Evolutionary conservation across 2,329 filamentous ascomycete genomes (phyloP).

Genomic region (Gaeumannomyces sp.): DNA sequence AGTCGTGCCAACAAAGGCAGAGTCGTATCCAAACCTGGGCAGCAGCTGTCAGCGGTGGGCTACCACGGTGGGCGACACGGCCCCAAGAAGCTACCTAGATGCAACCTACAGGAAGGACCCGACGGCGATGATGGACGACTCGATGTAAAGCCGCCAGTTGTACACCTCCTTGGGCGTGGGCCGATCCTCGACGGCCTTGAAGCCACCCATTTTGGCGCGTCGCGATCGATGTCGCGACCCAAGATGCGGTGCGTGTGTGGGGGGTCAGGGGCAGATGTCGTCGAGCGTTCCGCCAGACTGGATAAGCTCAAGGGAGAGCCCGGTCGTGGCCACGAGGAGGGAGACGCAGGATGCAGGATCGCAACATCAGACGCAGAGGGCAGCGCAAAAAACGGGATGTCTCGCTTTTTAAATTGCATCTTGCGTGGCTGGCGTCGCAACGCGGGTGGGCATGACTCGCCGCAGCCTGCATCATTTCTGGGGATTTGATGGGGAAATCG

Average conservation of each 20-base stretch:
- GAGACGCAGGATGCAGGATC: background rate
- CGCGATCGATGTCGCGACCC: too few relatives aligned
- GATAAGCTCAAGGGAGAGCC: background rate
- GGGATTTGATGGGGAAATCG: background rate
- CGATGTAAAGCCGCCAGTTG: conserved; percentile 44
- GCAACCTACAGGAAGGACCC: conserved; percentile 34
- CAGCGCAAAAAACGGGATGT: background rate
- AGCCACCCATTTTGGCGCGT: conserved; percentile 6
- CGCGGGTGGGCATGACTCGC: background rate
- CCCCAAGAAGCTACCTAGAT: background rate
- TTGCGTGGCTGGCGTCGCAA: background rate
- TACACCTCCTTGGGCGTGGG: conserved; percentile 50
- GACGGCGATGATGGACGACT: conserved; percentile 41
- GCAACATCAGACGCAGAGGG: background rate
- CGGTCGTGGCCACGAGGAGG: too few relatives aligned
- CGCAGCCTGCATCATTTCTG: background rate
- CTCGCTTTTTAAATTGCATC: background rate
- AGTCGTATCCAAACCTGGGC: conserved; percentile 38
- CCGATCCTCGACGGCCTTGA: conserved; percentile 35
- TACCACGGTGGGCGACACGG: background rate
- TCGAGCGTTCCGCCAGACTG: background rate
- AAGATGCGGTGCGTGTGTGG: background rate
- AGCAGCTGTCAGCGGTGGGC: background rate
- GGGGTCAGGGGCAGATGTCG: background rate
- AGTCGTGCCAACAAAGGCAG: conserved; percentile 48